A percentile compares a stretch with the other conserved stretches of the same genome.
phyloP scores from a whole-genome alignment of 108 stramenopile genomes.

The Fragilaria radians region DNA sequence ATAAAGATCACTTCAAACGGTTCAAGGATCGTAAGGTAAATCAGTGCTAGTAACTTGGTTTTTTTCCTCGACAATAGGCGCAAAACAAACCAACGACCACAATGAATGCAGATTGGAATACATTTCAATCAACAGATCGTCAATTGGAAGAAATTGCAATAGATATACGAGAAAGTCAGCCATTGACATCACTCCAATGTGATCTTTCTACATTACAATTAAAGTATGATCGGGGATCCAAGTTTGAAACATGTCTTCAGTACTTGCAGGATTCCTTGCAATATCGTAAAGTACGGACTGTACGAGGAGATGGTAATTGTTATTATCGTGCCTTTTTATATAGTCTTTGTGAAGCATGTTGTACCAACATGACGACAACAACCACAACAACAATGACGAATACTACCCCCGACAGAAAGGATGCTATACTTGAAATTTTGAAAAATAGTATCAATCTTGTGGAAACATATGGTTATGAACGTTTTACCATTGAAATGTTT shows the following conservation, averaged over 20 bases:
- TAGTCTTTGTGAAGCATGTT: conserved; percentile 59
- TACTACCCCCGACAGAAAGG: conserved; percentile 10
- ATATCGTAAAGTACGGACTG: conserved; percentile 56
- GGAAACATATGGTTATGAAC: conserved; percentile 60
- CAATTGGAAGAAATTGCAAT: conserved; percentile 60
- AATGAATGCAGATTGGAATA: no score
- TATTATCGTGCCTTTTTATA: conserved; percentile 91
- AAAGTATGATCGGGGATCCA: conserved; percentile 18
- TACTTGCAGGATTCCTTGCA: conserved; percentile 22
- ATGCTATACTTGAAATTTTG: conserved; percentile 15
- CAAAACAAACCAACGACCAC: no score
- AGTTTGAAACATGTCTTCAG: conserved; percentile 38
- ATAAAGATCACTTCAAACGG: no score
- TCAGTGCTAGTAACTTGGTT: no score
- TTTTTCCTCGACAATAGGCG: no score
- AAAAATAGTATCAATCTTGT: conserved; percentile 24
- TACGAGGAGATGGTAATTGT: conserved; percentile 94
- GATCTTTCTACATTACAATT: conserved; percentile 32
- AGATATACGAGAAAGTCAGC: conserved; percentile 57
- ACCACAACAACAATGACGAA: neutral
- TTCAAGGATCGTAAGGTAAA: no score
- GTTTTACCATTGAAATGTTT: conserved; percentile 64
- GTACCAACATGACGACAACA: conserved; percentile 11
- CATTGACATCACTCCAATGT: conserved; percentile 46
- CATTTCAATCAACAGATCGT: no score